phyloP scores from a whole-genome alignment of 2,329 filamentous ascomycete genomes.

The Fusarium veterinarium region DNA sequence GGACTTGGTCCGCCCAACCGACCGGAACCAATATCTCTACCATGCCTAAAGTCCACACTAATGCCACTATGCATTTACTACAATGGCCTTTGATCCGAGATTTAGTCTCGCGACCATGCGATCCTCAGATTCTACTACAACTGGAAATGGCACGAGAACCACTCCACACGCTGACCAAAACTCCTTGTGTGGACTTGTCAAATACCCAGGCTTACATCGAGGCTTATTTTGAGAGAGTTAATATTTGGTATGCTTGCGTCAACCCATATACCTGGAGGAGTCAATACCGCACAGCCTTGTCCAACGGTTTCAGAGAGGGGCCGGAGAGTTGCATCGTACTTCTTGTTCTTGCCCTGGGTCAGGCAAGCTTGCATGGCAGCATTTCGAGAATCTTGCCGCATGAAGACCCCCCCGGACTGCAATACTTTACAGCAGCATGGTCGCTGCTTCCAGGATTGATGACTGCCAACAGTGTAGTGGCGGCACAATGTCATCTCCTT shows the following conservation, averaged over 20 bases:
- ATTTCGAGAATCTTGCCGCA: constrained; percentile 77
- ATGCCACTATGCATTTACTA: constrained; percentile 80
- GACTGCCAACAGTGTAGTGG: constrained; percentile 81
- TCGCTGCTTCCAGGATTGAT: constrained; percentile 80
- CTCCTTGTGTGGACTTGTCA: constrained; percentile 75
- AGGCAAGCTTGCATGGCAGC: constrained; percentile 79
- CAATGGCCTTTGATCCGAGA: constrained; percentile 86
- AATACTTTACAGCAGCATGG: constrained; percentile 87
- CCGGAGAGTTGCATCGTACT: constrained; percentile 86
- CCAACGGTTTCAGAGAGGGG: constrained; percentile 80
- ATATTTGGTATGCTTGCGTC: constrained; percentile 87
- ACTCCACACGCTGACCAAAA: constrained; percentile 73
- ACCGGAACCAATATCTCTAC: constrained; percentile 76
- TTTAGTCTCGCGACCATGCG: constrained; percentile 80
- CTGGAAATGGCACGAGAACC: constrained; percentile 84
- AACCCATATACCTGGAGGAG: constrained; percentile 84
- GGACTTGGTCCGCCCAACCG: constrained; percentile 73
- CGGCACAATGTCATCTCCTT: constrained; percentile 83
- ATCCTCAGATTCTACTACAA: constrained; percentile 83
- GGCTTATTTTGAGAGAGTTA: constrained; percentile 83
- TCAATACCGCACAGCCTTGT: constrained; percentile 80
- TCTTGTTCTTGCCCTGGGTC: constrained; percentile 80
- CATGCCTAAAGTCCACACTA: constrained; percentile 88
- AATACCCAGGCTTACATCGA: constrained; percentile 81
- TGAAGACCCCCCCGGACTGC: constrained; percentile 78